Evolutionary conservation across 371 early-diverging fungal genomes (phyloP), one percentile per base, ranked within the genome.

Genomic region (Lichtheimia corymbifera): DNA sequence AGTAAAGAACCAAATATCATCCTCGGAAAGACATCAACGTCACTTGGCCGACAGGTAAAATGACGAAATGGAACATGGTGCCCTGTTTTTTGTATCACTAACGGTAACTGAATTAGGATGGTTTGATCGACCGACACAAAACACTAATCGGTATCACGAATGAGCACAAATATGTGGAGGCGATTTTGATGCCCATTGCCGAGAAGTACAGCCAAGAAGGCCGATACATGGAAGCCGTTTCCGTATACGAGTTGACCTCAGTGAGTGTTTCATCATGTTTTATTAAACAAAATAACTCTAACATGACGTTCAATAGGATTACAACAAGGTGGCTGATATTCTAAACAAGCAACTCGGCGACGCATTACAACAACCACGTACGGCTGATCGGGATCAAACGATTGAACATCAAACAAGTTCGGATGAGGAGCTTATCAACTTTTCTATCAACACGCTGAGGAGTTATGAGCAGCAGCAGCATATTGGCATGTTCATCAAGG

Each of bases 271-370:
- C n/a, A 35, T 42, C 43, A 30, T 25, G 20, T 18, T 11, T 17
- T 28, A 18, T 22, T 30, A 24, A 18, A 55, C 2, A 4, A 4
- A 50, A 5, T 17, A 42, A 24, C 1, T 35, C n/a, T 20, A 20
- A 51, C 4, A 50, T 55, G 15, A 30, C 22, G 14, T 40, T 50
- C 1, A 20, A 14, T 41, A 58, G 68, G 88, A 93, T 49, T 92
- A 90, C 66, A 87, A 91, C 68, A 80, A 73, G 5, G 94, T 95
- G 20, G 72, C 93, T 2, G 79, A 79, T 42, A 80, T 94, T n/a
- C 63, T 96, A 65, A 86, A 84, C 65, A 82, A 84, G 61, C 87
- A 91, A 66, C 71, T 96, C 44, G 90, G 91, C 47, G 51, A 56
- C 52, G 57, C 53, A 20, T 47, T 65, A 30, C 68, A 61, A 22